phyloP scores from a whole-genome alignment of 2,329 filamentous ascomycete genomes.

The Triangularia setosa region DNA sequence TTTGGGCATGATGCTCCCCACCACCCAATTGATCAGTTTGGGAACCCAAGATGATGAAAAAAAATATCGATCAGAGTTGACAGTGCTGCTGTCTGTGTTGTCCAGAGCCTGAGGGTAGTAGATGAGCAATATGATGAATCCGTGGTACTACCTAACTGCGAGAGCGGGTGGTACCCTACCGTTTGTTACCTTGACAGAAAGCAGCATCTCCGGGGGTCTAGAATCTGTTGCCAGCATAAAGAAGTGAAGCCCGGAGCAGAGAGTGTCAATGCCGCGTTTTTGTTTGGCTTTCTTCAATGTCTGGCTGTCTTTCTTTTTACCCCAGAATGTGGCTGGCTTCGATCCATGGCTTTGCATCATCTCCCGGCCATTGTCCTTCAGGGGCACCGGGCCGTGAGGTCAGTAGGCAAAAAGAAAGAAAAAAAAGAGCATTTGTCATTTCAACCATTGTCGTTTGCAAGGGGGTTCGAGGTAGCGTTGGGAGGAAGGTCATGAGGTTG shows the following conservation, averaged over 20 bases:
- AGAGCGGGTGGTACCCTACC: constrained; percentile 6
- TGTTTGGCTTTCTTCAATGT: not conserved
- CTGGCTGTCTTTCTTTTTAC: not conserved
- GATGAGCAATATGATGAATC: not conserved
- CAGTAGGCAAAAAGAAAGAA: not conserved
- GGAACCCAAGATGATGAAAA: not conserved
- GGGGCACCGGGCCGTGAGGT: not conserved
- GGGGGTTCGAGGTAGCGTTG: not conserved
- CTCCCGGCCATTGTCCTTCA: constrained; percentile 1
- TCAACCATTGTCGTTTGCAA: not conserved
- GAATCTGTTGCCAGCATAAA: not conserved
- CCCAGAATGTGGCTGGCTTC: not conserved
- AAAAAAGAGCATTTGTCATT: too few species aligned
- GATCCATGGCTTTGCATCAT: not conserved
- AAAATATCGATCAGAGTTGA: not conserved
- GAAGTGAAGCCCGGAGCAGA: not conserved
- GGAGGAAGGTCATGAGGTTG: not conserved
- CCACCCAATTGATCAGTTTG: not conserved
- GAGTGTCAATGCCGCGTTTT: not conserved
- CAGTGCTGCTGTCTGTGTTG: not conserved
- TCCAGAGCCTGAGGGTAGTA: not conserved
- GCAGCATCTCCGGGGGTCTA: not conserved
- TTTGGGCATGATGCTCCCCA: not conserved
- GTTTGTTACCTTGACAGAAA: not conserved
- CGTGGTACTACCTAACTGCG: not conserved